Evolutionary conservation across 2,329 filamentous ascomycete genomes (phyloP).

Genomic region (Aplosporella prunicola): DNA sequence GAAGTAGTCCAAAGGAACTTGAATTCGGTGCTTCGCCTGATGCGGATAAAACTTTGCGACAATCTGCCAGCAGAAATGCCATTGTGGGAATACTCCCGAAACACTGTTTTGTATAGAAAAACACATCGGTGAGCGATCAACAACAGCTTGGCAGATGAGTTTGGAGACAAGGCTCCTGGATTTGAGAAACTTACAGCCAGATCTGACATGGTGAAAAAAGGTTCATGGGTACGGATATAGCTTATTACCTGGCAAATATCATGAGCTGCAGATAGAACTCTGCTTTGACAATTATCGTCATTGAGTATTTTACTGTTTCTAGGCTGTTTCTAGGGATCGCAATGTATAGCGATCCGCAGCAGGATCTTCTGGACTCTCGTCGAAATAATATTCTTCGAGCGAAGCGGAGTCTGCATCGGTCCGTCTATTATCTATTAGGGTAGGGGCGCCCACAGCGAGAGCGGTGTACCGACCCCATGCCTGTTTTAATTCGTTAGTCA

Average conservation of each 20-base stretch:
- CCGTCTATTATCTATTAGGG: conserved; percentile 3
- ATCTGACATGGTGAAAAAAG: conserved; percentile 1
- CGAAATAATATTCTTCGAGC: neutral
- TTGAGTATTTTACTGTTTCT: conserved; percentile 1
- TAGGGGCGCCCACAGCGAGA: neutral
- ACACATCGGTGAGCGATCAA: too few relatives aligned
- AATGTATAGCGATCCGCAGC: neutral
- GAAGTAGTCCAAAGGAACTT: neutral
- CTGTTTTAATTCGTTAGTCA: neutral
- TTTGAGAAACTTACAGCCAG: neutral
- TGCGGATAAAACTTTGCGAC: neutral
- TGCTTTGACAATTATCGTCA: neutral
- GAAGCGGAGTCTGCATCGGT: neutral
- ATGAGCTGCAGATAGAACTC: neutral
- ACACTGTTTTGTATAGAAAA: too few relatives aligned
- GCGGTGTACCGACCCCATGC: neutral
- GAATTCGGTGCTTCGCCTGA: neutral
- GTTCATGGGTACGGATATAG: conserved; percentile 1
- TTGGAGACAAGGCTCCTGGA: too few relatives aligned
- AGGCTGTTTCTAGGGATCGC: neutral
- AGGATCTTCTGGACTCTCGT: neutral
- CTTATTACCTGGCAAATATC: conserved; percentile 5
- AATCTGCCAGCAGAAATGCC: conserved; percentile 1
- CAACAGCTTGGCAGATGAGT: neutral
- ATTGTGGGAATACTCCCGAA: conserved; percentile 1